These are phyloP conservation scores for Pilobolus umbonatus DNA, from an alignment of 192 early-diverging fungal species.

Conservation along the genomic window DNA sequence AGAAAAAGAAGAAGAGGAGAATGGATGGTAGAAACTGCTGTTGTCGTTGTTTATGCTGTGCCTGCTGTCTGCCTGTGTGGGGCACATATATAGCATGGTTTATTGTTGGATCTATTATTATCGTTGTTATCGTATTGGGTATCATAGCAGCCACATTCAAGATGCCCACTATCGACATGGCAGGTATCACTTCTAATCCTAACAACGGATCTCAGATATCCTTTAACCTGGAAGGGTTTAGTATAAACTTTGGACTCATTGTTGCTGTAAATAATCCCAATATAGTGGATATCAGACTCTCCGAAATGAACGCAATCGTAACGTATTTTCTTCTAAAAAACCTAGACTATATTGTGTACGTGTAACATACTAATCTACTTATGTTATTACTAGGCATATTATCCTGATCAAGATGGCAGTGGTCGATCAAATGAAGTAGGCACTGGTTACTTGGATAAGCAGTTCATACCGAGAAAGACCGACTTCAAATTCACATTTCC, in stretches of 20 bases:
- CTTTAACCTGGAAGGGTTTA: conserved; percentile 24
- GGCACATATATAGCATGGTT: conserved; percentile 23
- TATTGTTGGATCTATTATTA: conserved; percentile 31
- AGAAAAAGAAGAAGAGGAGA: conserved; percentile 3
- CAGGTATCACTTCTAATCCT: conserved; percentile 19
- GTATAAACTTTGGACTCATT: conserved; percentile 28
- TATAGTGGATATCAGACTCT: conserved; percentile 37
- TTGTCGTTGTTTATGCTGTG: conserved; percentile 26
- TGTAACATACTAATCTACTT: background rate
- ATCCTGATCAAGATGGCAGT: conserved; percentile 32
- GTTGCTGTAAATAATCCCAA: conserved; percentile 41
- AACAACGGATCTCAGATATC: conserved; percentile 11
- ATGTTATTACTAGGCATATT: conserved; percentile 39
- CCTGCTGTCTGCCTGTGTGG: conserved; percentile 32
- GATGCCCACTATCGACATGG: conserved; percentile 35
- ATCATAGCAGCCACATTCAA: conserved; percentile 32
- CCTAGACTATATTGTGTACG: conserved; percentile 1
- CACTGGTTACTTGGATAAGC: conserved; percentile 36
- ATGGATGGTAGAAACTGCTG: conserved; percentile 23
- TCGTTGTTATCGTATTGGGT: conserved; percentile 35
- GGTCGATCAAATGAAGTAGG: conserved; percentile 35
- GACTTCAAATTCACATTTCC: conserved; percentile 39
- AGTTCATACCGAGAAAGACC: conserved; percentile 29
- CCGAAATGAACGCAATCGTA: conserved; percentile 42
- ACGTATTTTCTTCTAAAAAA: conserved; percentile 12